Base-by-base conservation (phyloP, 345 rosid species). In the Syzygium aqueum region DNA sequence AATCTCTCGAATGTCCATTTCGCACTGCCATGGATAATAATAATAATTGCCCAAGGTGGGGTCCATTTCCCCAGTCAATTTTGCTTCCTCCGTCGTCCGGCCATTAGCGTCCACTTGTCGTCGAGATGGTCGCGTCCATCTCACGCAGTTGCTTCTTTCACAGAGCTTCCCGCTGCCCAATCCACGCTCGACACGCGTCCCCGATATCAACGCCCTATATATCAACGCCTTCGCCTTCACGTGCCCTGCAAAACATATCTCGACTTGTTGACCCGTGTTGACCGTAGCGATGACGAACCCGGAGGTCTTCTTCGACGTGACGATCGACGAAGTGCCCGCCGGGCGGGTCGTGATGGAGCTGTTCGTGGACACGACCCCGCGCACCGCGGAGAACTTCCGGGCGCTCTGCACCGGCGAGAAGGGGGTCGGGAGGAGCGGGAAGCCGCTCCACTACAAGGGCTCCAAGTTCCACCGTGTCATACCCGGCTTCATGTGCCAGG, bases 341-440 rank as follows among this genome's bases (percentile, higher is more conserved):
- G 92, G 91, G 40, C 85, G 91, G 89, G 82, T 91, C 84, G 90
- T 89, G 77, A 87, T 91, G 88, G 91, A 91, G 89, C 90, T 89
- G 14, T 88, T 33, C 27, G 87, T 85, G n/a, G 90, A 89, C 78
- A 88, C 87, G 59, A 89, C 88, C 49, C 91, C 92, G 3, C 61
- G 51, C 53, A 91, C 94, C 49, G 94, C 92, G 1, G 94, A 92
- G 87, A 92, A 92, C 88, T 92, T 91, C 91, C 67, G 94, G 15
- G 94, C 93, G 2, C 93, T 92, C 13, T 90, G 93, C 89, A 92
- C 91, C 8, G 91, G 93, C 11, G 91, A 92, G 89, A 92, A 89
- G 53, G 93, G 92, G 27, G n/a, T 11, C 17, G 92, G 90, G 21
- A 56, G 80, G n/a, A 73, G 86, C 37, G 84, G 91, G 43, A 89